Evolutionary conservation across 164 flowering plant species (phyloP), one percentile per base, ranked within the genome.

Genomic region (Litsea cubeba): DNA sequence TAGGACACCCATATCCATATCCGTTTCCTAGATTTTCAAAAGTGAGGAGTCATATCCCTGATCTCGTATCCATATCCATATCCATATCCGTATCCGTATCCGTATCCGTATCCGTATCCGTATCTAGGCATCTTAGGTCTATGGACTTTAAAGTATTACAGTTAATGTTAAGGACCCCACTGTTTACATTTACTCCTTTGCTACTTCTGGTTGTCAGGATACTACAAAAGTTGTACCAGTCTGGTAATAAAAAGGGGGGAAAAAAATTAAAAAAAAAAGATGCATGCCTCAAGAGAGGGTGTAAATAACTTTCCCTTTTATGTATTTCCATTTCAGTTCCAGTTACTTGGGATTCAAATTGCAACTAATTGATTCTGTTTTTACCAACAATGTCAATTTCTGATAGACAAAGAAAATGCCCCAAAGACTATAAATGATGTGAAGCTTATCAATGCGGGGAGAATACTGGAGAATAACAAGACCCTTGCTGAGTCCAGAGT

Each of bases 361-460:
- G 17, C 28, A 26, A 6, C 49, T 66, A 66, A 25, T 54, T 63
- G 66, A 28, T 32, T 66, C 30, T 32, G 17, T 66, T 66, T 32
- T 17, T 7, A 8, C 67, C 67, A 64, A 64, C 22, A 64, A 23
- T 64, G 14, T 64, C 67, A 1, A 62, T 25, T 40, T 50, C 17
- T 72, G 24, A 60, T 65, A 90, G 91, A 81, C 50, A 88, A 86
- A 75, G 86, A 81, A 75, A 81, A 82, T 78, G 84, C 84, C 62
- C 93, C 96, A 17, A 87, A 79, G 79, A 77, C 88, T 40, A 69
- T 84, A 73, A 83, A 73, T 46, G 91, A 88, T 80, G 68, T 91
- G 75, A 89, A 88, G 85, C 86, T 91, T 23, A 88, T 91, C n/a
- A 81, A 84, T 75, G 91, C 90, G 17, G 96, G 96, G 40, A 89